Evolutionary conservation across 2,329 filamentous ascomycete genomes (phyloP).

Genomic region (Diaporthe amygdali): DNA sequence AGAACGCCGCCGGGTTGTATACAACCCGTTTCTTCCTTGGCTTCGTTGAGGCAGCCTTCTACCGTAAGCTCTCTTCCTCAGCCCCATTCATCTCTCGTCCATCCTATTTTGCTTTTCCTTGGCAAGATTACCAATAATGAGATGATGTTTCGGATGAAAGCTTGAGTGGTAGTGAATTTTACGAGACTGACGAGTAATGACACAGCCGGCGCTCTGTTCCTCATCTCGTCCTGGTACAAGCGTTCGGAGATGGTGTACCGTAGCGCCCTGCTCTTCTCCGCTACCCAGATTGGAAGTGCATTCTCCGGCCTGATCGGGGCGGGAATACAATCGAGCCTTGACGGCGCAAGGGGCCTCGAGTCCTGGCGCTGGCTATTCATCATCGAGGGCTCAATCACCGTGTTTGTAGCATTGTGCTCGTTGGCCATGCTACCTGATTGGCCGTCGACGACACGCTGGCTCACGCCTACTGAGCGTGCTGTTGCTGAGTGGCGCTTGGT

Average conservation of each 20-base stretch:
- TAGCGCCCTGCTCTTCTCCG: neutral
- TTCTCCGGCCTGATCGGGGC: slow-evolving; percentile 60
- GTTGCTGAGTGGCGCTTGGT: slow-evolving; percentile 21
- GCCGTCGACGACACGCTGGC: neutral
- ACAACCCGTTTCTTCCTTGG: neutral
- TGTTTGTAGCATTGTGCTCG: neutral
- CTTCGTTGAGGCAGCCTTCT: slow-evolving; percentile 19
- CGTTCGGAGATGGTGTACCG: neutral
- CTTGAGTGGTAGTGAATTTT: neutral
- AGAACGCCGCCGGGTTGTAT: neutral
- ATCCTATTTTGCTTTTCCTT: neutral
- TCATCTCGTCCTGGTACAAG: neutral
- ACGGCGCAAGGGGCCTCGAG: neutral
- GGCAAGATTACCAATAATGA: neutral
- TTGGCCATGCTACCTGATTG: neutral
- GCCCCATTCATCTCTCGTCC: too few species aligned
- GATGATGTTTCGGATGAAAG: neutral
- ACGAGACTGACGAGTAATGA: neutral
- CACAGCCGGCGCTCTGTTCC: neutral
- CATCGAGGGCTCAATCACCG: neutral
- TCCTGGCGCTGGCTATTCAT: slow-evolving; percentile 7
- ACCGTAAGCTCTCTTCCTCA: neutral
- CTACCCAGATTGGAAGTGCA: neutral
- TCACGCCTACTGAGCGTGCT: neutral
- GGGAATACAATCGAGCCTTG: slow-evolving; percentile 43